Percentiles rank a stretch among this genome's conserved stretches.
These are phyloP conservation scores for Penicillium hordei DNA, from an alignment of 2,329 filamentous ascomycete species.

Conservation along the genomic window DNA sequence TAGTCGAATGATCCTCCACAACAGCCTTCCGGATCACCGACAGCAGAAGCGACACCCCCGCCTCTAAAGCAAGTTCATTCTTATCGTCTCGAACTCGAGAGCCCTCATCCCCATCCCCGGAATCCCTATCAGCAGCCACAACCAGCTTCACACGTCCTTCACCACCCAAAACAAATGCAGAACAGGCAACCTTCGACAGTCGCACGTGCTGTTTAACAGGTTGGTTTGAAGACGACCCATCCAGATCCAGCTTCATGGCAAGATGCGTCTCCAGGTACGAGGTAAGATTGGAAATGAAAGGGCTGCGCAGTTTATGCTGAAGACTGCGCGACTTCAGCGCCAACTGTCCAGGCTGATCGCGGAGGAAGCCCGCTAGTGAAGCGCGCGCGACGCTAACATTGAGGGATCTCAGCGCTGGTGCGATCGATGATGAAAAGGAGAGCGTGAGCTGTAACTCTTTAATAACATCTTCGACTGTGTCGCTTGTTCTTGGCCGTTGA, in stretches of 20 bases:
- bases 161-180: conserved; percentile 39
- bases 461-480: conserved; percentile 32
- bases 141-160: conserved; percentile 44
- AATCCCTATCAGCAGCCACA: conserved; percentile 23
- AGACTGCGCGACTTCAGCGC: conserved; percentile 9
- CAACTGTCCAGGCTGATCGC: not conserved
- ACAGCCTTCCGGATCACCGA: conserved; percentile 33
- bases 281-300: conserved; percentile 28
- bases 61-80: conserved; percentile 25
- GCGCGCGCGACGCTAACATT: conserved; percentile 38
- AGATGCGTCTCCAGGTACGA: conserved; percentile 40
- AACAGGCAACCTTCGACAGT: conserved; percentile 40
- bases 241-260: conserved; percentile 41
- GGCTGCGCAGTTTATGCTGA: conserved; percentile 12
- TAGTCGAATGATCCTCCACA: conserved; percentile 21
- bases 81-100: conserved; percentile 5
- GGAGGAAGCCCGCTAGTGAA: conserved; percentile 26
- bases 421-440: conserved; percentile 37
- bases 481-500: conserved; percentile 1
- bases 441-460: conserved; percentile 44
- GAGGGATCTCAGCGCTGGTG: conserved; percentile 36
- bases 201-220: conserved; percentile 31
- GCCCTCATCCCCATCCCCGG: conserved; percentile 13
- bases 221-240: conserved; percentile 13
- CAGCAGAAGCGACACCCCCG: conserved; percentile 35